Evolutionary conservation across 495 filamentous ascomycete species (phyloP).

Genomic region (Aspergillus homomorphus): DNA sequence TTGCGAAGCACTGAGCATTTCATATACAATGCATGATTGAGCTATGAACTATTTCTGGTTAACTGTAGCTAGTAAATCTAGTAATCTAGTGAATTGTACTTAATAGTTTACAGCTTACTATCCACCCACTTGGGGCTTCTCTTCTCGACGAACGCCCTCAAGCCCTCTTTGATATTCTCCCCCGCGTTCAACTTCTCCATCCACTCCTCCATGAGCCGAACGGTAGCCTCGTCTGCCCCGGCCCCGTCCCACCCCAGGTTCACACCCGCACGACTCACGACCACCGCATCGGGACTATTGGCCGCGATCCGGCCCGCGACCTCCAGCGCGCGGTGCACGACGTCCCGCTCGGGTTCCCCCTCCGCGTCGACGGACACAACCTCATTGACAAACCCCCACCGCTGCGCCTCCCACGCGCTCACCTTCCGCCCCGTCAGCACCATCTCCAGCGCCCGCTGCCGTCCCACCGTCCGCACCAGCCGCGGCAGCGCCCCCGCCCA

Average conservation of each 20-base stretch:
- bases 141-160: constrained; percentile 80
- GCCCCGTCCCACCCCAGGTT: constrained; percentile 68
- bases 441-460: constrained; percentile 73
- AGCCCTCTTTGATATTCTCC: constrained; percentile 77
- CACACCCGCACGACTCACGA: constrained; percentile 66
- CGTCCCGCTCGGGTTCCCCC: constrained; percentile 36
- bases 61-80: constrained; percentile 14
- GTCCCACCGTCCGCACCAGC: constrained; percentile 61
- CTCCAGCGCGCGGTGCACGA: constrained; percentile 53
- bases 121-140: constrained; percentile 70
- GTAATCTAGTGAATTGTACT: neutral
- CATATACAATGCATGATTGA: constrained; percentile 10
- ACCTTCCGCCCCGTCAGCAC: constrained; percentile 64
- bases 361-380: constrained; percentile 43
- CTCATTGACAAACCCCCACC: constrained; percentile 70
- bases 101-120: constrained; percentile 66
- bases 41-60: neutral
- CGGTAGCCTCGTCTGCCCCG: constrained; percentile 63
- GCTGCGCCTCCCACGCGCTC: constrained; percentile 53
- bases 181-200: constrained; percentile 61
- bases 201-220: constrained; percentile 54
- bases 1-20: neutral
- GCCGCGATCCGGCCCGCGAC: constrained; percentile 37
- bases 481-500: constrained; percentile 71
- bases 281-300: constrained; percentile 72